Evolutionary conservation across 345 rosid genomes (phyloP).

Genomic region (Gossypium thurberi): DNA sequence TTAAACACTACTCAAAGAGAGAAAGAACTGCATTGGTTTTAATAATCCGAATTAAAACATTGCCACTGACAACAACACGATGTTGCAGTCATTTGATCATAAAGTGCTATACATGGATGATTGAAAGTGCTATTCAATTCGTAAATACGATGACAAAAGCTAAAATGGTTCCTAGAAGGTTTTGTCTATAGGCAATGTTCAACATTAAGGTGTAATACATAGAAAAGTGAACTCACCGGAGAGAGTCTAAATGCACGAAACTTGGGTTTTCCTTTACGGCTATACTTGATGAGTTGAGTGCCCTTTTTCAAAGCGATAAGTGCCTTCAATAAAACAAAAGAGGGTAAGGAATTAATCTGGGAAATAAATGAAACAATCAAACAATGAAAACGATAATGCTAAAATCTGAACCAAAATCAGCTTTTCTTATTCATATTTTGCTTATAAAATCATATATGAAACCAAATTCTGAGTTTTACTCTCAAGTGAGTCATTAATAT

Average conservation of each 20-base stretch:
- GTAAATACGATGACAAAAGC: too few relatives aligned
- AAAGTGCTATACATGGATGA: too few relatives aligned
- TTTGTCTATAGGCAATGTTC: neutral
- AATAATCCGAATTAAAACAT: neutral
- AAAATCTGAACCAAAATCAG: too few relatives aligned
- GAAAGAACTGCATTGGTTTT: too few relatives aligned
- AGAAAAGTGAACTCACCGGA: constrained; percentile 38
- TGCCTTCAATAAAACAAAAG: constrained; percentile 52
- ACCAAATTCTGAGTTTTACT: too few relatives aligned
- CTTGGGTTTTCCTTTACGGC: constrained; percentile 89
- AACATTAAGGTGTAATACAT: neutral
- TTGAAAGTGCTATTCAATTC: too few relatives aligned
- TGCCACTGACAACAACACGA: neutral
- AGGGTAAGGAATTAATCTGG: neutral
- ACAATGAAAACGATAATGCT: too few relatives aligned
- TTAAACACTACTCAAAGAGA: neutral
- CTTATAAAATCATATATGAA: too few relatives aligned
- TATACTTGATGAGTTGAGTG: constrained; percentile 78
- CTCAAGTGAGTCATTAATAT: too few relatives aligned
- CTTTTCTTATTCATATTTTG: too few relatives aligned
- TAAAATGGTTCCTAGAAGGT: too few relatives aligned
- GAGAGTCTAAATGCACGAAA: constrained; percentile 76
- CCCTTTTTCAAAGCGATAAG: constrained; percentile 76
- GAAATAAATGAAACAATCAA: neutral
- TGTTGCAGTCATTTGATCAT: neutral